phyloP scores from a whole-genome alignment of 257 asterid genomes.

The Penstemon eatonii region DNA sequence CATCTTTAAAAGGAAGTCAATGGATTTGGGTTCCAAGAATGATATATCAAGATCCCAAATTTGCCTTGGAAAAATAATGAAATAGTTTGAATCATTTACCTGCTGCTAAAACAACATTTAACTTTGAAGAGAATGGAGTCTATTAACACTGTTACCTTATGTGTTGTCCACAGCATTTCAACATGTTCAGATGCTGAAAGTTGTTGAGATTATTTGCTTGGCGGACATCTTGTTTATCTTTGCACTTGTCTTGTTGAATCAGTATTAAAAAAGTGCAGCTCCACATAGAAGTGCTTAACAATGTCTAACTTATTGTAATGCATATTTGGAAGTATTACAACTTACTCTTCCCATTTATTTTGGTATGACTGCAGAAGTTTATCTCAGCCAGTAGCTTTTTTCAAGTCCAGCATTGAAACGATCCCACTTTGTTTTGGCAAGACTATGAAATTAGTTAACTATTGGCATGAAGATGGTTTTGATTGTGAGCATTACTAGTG shows the following conservation, averaged over 20 bases:
- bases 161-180: constrained; percentile 10
- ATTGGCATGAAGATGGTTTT: constrained; percentile 35
- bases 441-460: constrained; percentile 28
- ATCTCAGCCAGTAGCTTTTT: constrained; percentile 11
- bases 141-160: not conserved
- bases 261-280: constrained; percentile 29
- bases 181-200: constrained; percentile 23
- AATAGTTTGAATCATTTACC: not conserved
- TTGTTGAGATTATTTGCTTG: constrained; percentile 4
- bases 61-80: not conserved
- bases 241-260: constrained; percentile 32
- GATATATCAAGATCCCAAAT: not conserved
- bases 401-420: constrained; percentile 10
- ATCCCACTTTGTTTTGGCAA: constrained; percentile 19
- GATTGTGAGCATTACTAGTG: constrained; percentile 27
- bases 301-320: constrained; percentile 17
- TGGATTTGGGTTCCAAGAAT: constrained; percentile 9
- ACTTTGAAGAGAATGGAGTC: constrained; percentile 2
- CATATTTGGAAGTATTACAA: constrained; percentile 9
- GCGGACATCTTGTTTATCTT: constrained; percentile 15
- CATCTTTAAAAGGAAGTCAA: constrained; percentile 6
- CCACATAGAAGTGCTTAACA: constrained; percentile 18
- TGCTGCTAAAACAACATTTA: not conserved
- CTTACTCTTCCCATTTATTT: not conserved
- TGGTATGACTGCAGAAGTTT: constrained; percentile 22